These are phyloP conservation scores for Aurantiochytrium sp. DNA, from an alignment of 108 stramenopile species.

Conservation along the genomic window DNA sequence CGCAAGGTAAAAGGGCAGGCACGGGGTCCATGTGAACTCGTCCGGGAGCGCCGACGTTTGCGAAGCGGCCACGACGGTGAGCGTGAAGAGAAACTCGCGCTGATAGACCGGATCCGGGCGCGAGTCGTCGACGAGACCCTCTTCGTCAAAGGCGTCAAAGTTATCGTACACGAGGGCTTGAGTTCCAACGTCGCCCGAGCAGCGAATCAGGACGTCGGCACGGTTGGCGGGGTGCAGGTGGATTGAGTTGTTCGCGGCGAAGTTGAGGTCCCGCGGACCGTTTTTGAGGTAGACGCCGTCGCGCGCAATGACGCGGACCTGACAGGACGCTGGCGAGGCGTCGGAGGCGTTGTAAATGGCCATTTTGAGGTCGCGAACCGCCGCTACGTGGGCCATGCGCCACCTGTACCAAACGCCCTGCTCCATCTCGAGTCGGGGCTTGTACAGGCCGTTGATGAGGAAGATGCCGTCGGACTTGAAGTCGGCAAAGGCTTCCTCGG, in stretches of 20 bases:
- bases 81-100: neutral
- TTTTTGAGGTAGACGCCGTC: neutral
- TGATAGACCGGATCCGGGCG: neutral
- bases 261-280: conserved; percentile 4
- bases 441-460: neutral
- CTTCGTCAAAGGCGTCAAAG: neutral
- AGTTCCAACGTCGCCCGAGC: neutral
- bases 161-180: neutral
- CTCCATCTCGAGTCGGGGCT: neutral
- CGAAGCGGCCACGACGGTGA: neutral
- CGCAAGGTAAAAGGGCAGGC: conserved; percentile 5
- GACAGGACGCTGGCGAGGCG: neutral
- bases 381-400: neutral
- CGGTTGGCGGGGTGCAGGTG: conserved; percentile 13
- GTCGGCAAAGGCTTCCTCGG: neutral
- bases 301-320: neutral
- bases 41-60: neutral
- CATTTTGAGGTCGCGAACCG: neutral
- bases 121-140: neutral
- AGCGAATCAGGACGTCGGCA: neutral
- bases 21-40: neutral
- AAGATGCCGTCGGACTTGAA: neutral
- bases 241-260: neutral
- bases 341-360: neutral
- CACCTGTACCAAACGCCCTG: neutral